Conservation (phyloP, 2,329 filamentous ascomycete species). For the Diaporthe destruens region DNA sequence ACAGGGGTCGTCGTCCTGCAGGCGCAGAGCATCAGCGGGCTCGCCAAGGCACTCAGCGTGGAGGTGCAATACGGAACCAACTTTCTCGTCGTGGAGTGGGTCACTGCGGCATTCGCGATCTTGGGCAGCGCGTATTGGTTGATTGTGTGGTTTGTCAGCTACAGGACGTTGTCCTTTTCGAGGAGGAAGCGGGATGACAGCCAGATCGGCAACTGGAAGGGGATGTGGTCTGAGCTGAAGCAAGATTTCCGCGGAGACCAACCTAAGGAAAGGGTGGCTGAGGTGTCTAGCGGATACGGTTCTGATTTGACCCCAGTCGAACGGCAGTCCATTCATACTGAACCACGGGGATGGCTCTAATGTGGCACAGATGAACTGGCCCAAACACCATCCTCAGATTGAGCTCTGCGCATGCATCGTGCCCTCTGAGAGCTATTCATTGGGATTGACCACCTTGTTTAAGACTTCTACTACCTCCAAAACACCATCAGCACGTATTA, state of each 20-base stretch:
- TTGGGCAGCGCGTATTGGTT: slow-evolving; percentile 16
- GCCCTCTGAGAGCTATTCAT: no score
- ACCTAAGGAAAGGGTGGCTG: not conserved
- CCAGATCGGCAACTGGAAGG: slow-evolving; percentile 4
- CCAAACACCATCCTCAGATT: no score
- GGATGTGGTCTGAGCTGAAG: not conserved
- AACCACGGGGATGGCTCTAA: no score
- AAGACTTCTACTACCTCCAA: no score
- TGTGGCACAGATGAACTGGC: no score
- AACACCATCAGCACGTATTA: no score
- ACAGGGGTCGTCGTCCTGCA: not conserved
- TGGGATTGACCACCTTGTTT: no score
- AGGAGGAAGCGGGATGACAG: not conserved
- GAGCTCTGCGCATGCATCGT: no score
- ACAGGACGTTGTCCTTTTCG: not conserved
- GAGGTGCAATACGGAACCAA: not conserved
- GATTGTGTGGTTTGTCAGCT: not conserved
- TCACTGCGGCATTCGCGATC: not conserved
- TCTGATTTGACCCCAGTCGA: no score
- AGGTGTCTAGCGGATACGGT: no score
- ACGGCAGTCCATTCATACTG: no score
- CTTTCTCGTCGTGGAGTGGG: slow-evolving; percentile 1
- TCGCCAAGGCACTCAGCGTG: not conserved
- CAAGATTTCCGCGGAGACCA: not conserved
- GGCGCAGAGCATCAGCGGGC: not conserved